Base-by-base conservation (phyloP, 2,329 filamentous ascomycete species). In the Malbranchea zuffiana region DNA sequence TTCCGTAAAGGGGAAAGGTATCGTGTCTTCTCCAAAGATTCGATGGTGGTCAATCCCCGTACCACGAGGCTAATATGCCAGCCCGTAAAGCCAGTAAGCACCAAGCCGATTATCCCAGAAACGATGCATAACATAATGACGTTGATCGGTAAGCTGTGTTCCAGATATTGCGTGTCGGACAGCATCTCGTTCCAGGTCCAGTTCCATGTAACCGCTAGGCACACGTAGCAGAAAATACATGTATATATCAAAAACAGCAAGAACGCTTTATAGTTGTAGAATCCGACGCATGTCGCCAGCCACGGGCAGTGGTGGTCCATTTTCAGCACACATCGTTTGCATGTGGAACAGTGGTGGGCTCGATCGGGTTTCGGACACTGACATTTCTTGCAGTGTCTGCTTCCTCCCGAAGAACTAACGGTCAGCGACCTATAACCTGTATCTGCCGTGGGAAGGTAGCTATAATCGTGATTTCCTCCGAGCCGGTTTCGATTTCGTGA, bases 231-330 rank as follows among this genome's bases (percentile, higher is more conserved):
- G 63, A 94, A 94, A 2, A 94, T 44, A 3, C 80, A 83, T 0
- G 83, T 85, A 59, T 98, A 96, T 39, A 87, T 73, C 17, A 98
- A 69, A 58, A 96, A 98, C 3, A 96, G 71, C 36, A 98, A 59
- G 56, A 98, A 98, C 0, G 87, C 73, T 63, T 98, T 98, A 69
- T 95, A 92, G 62, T 98, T 98, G 54, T 76, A 77, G 46, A 98
- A 67, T 13, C 90, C 90, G 42, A 98, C 82, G 60, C 90, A 98
- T 3, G 85, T 94, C 18, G 90, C 88, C 33, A 98, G 72, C 90
- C 90, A 98, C 11, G 90, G 90, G 58, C 90, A 98, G 65, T 98
- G 90, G 60, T 98, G 90, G 57, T 98, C 90, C 90, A 98, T 98
- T 69, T 98, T 98, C 59, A 98, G 70, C 17, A 98, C 87, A 59